These are phyloP conservation scores for Saussurea involucrata DNA, from an alignment of 129 eudicot species.

Conservation along the genomic window DNA sequence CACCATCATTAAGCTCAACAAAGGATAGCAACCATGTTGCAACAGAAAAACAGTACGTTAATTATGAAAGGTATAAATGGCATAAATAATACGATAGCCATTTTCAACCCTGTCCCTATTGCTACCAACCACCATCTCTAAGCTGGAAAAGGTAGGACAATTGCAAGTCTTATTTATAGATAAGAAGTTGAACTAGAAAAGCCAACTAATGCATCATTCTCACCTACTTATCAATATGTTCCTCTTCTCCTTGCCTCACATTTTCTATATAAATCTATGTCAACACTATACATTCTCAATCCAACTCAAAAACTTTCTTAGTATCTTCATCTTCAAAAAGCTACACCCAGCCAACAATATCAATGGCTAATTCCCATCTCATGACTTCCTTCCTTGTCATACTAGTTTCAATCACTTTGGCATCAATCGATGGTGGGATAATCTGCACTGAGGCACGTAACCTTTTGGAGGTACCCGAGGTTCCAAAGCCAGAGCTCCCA, in stretches of 20 bases:
- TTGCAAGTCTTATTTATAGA: background rate
- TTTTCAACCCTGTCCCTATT: background rate
- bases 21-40: no score
- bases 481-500: conserved; percentile 9
- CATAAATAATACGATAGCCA: background rate
- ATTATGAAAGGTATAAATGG: background rate
- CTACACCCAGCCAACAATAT: background rate
- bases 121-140: background rate
- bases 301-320: background rate
- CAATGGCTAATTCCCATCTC: conserved; percentile 17
- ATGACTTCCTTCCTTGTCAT: conserved; percentile 6
- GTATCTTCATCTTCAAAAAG: background rate
- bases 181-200: conserved; percentile 12
- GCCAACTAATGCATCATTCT: background rate
- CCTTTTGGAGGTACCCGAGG: conserved; percentile 19
- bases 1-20: no score
- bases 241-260: background rate
- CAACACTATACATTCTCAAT: background rate
- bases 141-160: background rate
- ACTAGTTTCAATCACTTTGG: conserved; percentile 19
- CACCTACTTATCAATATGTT: background rate
- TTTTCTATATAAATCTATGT: conserved; percentile 5
- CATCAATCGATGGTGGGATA: background rate
- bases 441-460: conserved; percentile 11
- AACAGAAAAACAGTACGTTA: background rate